A percentile compares a stretch with the other conserved stretches of the same genome.
These are phyloP conservation scores for Pholiota molesta DNA, from an alignment of 768 basidiomycete genomes.

Conservation along the genomic window DNA sequence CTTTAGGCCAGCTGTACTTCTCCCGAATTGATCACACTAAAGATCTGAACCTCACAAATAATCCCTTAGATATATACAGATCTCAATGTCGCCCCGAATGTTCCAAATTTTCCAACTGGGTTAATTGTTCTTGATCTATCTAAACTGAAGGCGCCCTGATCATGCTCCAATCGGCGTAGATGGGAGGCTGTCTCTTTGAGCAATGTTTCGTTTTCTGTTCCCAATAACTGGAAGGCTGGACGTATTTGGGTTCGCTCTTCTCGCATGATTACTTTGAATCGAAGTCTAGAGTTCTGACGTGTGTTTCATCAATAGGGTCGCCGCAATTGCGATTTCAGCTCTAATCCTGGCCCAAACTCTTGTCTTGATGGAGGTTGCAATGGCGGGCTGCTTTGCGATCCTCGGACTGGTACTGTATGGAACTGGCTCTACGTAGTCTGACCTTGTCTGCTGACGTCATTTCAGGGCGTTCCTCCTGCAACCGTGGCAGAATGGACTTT, in stretches of 20 bases:
- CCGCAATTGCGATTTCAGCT: conserved; percentile 63
- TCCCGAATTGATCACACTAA: neutral
- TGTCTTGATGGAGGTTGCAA: conserved; percentile 71
- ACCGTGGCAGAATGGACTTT: conserved; percentile 74
- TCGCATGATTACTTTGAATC: neutral
- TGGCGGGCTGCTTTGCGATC: conserved; percentile 64
- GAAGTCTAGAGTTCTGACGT: neutral
- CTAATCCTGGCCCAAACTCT: conserved; percentile 55
- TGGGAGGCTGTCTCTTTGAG: conserved; percentile 43
- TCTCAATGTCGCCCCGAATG: conserved; percentile 48
- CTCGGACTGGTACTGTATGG: conserved; percentile 50
- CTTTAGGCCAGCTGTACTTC: conserved; percentile 40
- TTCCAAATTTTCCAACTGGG: conserved; percentile 51
- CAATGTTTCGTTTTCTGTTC: conserved; percentile 53
- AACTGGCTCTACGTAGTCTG: neutral
- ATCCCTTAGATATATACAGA: conserved; percentile 59
- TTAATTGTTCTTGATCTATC: conserved; percentile 18
- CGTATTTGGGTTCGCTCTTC: conserved; percentile 49
- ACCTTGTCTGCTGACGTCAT: neutral
- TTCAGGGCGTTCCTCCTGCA: conserved; percentile 66
- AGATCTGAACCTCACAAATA: neutral
- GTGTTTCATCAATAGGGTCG: conserved; percentile 47
- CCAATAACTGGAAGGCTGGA: conserved; percentile 66
- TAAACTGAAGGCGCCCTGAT: no score
- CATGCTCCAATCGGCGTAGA: conserved; percentile 21